Conservation (phyloP, 2,329 filamentous ascomycete genomes). For the Coniochaeta sp. region DNA sequence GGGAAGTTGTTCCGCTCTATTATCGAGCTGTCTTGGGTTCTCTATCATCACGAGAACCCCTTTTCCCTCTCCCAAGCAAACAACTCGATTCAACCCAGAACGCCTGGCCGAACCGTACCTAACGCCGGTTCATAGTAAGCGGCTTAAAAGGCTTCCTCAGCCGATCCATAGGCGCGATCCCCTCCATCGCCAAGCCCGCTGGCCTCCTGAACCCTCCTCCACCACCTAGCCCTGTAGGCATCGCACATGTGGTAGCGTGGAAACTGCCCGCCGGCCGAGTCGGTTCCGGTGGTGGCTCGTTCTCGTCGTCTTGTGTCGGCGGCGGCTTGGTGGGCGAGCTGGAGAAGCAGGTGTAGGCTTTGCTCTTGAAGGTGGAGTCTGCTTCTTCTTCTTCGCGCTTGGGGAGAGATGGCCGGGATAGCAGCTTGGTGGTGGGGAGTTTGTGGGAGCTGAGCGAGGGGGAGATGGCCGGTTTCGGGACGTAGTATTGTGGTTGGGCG, state of each 20-base stretch:
- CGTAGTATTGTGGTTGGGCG: constrained; percentile 3
- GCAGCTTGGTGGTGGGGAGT: constrained; percentile 28
- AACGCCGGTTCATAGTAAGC: constrained; percentile 40
- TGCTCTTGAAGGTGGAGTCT: constrained; percentile 27
- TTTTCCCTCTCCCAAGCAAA: background rate
- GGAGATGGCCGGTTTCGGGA: constrained; percentile 17
- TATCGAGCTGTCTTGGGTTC: too few relatives aligned
- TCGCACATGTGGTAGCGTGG: constrained; percentile 44
- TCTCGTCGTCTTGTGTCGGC: constrained; percentile 8
- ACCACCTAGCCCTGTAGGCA: constrained; percentile 20
- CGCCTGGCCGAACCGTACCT: too few relatives aligned
- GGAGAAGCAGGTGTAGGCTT: constrained; percentile 50
- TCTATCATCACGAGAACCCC: too few relatives aligned
- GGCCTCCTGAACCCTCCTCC: constrained; percentile 38
- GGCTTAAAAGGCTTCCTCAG: constrained; percentile 51
- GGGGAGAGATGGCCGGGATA: constrained; percentile 24
- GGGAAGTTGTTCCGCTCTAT: too few relatives aligned
- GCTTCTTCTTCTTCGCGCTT: constrained; percentile 14
- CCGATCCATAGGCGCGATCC: constrained; percentile 41
- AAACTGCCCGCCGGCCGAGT: constrained; percentile 36
- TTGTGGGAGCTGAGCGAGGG: constrained; percentile 31
- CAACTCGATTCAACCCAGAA: background rate
- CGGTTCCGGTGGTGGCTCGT: constrained; percentile 21
- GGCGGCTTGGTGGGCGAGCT: constrained; percentile 39
- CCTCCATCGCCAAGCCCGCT: constrained; percentile 30